Percentiles rank a stretch among this genome's conserved stretches.
Conservation (phyloP, 345 rosid species). For the Gossypium ekmanianum region DNA sequence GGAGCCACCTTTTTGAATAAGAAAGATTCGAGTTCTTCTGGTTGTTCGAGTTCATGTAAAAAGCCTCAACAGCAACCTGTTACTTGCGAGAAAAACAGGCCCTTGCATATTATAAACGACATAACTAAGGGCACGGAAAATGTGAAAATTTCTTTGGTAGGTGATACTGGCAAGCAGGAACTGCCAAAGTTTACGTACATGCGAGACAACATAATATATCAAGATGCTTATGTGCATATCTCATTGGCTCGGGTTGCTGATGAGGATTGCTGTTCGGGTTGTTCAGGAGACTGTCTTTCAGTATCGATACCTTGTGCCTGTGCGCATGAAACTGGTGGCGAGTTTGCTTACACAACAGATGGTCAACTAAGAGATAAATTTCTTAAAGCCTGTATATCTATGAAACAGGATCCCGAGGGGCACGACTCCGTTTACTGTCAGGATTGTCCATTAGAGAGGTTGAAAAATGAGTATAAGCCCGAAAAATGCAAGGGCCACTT, state of each 20-base stretch:
- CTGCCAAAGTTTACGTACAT: constrained; percentile 66
- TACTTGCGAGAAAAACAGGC: constrained; percentile 26
- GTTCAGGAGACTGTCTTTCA: constrained; percentile 73
- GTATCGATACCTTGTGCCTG: constrained; percentile 58
- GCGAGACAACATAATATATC: constrained; percentile 54
- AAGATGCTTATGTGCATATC: constrained; percentile 55
- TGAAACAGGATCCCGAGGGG: constrained; percentile 33
- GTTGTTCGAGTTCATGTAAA: constrained; percentile 19
- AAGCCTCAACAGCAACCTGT: constrained; percentile 14
- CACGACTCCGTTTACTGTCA: constrained; percentile 50
- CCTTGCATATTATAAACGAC: constrained; percentile 24
- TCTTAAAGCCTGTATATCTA: constrained; percentile 43
- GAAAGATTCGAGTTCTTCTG: constrained; percentile 25
- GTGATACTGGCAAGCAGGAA: constrained; percentile 40
- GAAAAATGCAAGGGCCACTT: constrained; percentile 82
- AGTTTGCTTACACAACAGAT: constrained; percentile 63
- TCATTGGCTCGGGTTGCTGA: constrained; percentile 73
- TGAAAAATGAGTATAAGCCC: constrained; percentile 32
- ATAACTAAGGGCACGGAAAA: constrained; percentile 59
- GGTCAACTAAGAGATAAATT: constrained; percentile 59
- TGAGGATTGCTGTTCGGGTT: constrained; percentile 62
- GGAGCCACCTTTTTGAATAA: constrained; percentile 9
- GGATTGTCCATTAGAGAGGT: constrained; percentile 71
- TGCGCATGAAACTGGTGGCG: constrained; percentile 82
- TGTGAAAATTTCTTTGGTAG: constrained; percentile 57